Percentiles rank a stretch among this genome's conserved stretches.
Conservation (phyloP, 2,329 filamentous ascomycete genomes). For the Bipolaris victoriae region DNA sequence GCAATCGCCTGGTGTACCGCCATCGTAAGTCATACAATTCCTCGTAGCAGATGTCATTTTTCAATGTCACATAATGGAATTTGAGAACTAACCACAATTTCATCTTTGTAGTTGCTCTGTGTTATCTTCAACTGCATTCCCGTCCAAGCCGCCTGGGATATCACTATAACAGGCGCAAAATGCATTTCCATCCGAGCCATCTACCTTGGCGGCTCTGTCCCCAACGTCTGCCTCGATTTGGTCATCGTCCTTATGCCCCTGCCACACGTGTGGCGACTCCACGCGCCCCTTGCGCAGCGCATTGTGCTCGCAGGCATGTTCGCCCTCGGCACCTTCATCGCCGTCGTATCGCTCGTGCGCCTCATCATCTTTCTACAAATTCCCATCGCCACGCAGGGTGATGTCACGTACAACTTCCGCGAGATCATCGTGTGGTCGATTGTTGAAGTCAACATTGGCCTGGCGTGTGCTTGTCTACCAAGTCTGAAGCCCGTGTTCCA, state of each 20-base stretch:
- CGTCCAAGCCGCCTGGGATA: slow-evolving; percentile 29
- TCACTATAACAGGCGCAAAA: slow-evolving; percentile 24
- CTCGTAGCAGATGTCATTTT: neutral
- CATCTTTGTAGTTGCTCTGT: slow-evolving; percentile 18
- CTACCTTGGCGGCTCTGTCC: slow-evolving; percentile 32
- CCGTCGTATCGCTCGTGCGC: slow-evolving; percentile 31
- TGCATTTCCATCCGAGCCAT: slow-evolving; percentile 27
- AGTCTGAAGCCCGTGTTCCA: slow-evolving; percentile 25
- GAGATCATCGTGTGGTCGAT: slow-evolving; percentile 35
- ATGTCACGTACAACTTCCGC: slow-evolving; percentile 35
- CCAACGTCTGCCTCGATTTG: slow-evolving; percentile 34
- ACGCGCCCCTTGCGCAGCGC: slow-evolving; percentile 30
- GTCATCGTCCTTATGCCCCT: slow-evolving; percentile 33
- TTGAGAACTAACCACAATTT: neutral
- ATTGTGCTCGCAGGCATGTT: slow-evolving; percentile 33
- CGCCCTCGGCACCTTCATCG: slow-evolving; percentile 32
- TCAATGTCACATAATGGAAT: no score
- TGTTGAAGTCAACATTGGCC: slow-evolving; percentile 35
- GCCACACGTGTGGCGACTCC: slow-evolving; percentile 33
- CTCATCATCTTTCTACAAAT: slow-evolving; percentile 33
- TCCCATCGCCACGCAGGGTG: slow-evolving; percentile 22
- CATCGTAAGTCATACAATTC: slow-evolving; percentile 16
- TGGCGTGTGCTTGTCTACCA: slow-evolving; percentile 31
- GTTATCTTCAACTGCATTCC: slow-evolving; percentile 31
- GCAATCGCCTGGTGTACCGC: slow-evolving; percentile 27